These are phyloP conservation scores for Ophiostoma ips DNA, from an alignment of 2,329 filamentous ascomycete species.

Conservation along the genomic window DNA sequence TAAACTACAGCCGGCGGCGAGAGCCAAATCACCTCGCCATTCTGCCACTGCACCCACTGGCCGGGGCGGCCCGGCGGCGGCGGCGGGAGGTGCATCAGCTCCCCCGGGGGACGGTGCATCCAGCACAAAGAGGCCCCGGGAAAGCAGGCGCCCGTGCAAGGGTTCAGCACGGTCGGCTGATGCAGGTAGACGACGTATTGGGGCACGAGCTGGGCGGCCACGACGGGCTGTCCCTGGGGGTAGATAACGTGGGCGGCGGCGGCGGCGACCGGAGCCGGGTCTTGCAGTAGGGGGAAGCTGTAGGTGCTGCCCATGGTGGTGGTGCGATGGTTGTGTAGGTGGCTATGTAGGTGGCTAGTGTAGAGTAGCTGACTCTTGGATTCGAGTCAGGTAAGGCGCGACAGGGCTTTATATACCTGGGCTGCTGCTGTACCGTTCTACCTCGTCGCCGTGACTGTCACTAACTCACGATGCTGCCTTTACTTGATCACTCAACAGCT, in stretches of 20 bases:
- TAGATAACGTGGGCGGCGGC: background rate
- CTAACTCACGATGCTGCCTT: background rate
- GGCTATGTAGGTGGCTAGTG: too few species aligned
- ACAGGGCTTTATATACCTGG: too few species aligned
- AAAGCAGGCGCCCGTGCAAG: background rate
- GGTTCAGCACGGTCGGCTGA: background rate
- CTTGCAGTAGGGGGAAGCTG: too few species aligned
- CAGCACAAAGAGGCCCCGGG: conserved; percentile 5
- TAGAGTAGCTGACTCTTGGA: too few species aligned
- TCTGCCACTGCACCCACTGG: conserved; percentile 16
- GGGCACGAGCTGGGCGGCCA: background rate
- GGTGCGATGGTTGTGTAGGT: too few species aligned
- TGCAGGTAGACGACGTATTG: background rate
- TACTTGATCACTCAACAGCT: background rate
- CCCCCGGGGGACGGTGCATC: conserved; percentile 8
- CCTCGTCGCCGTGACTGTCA: too few species aligned
- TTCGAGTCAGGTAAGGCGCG: too few species aligned
- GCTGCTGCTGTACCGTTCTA: too few species aligned
- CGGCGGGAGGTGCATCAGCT: conserved; percentile 2
- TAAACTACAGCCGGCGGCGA: conserved; percentile 26
- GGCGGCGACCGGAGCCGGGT: too few species aligned
- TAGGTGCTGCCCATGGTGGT: too few species aligned
- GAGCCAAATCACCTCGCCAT: conserved; percentile 38
- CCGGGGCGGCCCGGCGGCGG: conserved; percentile 6
- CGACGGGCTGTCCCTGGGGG: background rate